Evolutionary conservation across 2,329 filamentous ascomycete species (phyloP), one percentile per base, ranked within the genome.

Genomic region (Penicillium nordicum): DNA sequence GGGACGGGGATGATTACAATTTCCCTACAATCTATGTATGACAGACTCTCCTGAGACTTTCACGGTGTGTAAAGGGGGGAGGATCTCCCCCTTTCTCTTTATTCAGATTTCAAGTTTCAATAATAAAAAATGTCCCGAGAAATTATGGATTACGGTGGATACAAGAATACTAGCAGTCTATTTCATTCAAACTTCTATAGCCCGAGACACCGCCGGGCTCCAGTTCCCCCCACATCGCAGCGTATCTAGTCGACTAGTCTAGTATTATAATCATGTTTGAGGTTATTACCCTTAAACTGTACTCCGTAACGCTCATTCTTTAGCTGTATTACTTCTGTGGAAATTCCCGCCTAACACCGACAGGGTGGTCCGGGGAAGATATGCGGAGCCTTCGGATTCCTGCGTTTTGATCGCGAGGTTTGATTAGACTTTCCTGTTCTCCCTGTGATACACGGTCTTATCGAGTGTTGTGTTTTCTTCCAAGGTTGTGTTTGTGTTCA

Each of bases 361-460:
- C 60, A 64, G 60, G 37, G 53, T 55, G 68, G 67, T 65, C 63
- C 53, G 62, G 67, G 66, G 62, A 58, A 61, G 54, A 57, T 61
- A 62, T 66, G 66, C 67, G 66, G 66, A 68, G 61, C 61, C 53
- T 52, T 59, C 60, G 53, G 57, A 63, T 61, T 65, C 57, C 54
- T 60, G 58, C 51, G 55, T 62, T 67, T 63, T 55, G 62, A 62
- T 61, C 62, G 59, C 57, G 51, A 46, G 23, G 37, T 45, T 58
- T 37, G 44, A 58, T 57, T 57, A 55, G 53, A 59, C 43, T 59
- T 58, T n/a, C 29, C 30, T 42, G 30, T 44, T 57, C 61, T 64
- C 55, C 55, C 53, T 67, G 58, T 59, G 51, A 46, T 50, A 42
- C n/a, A 57, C 38, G 30, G 52, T 37, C 50, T 52, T 43, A 54